Conservation (phyloP, 345 rosid genomes). For the Eutrema heterophyllum region DNA sequence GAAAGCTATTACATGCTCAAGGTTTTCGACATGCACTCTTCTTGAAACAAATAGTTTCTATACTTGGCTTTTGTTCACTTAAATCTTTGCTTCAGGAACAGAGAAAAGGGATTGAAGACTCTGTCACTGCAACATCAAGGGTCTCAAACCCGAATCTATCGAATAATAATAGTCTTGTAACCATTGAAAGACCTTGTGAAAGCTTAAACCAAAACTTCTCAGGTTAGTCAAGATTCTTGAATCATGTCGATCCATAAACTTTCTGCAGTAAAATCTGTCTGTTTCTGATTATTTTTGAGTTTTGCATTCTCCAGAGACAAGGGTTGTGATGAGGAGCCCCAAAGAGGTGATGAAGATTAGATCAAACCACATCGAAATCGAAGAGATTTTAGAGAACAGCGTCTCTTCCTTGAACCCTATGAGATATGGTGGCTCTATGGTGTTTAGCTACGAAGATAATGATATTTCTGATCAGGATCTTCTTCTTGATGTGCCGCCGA, state of each 20-base stretch:
- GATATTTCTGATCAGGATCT: conserved; percentile 59
- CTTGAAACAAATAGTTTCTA: neutral
- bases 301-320: conserved; percentile 47
- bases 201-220: conserved; percentile 48
- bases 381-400: conserved; percentile 55
- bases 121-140: conserved; percentile 33
- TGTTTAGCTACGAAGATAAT: conserved; percentile 49
- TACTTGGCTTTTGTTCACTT: conserved; percentile 4
- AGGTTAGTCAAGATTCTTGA: conserved; percentile 42
- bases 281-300: conserved; percentile 17
- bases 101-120: conserved; percentile 35
- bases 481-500: conserved; percentile 80
- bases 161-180: conserved; percentile 21
- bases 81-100: conserved; percentile 43
- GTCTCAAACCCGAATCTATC: conserved; percentile 30
- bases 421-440: conserved; percentile 53
- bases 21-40: conserved; percentile 37
- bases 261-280: neutral
- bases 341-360: conserved; percentile 45
- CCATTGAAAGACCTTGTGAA: conserved; percentile 49
- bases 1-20: conserved; percentile 54
- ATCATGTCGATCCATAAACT: neutral
- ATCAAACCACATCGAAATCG: conserved; percentile 36
- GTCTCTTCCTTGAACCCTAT: conserved; percentile 67
- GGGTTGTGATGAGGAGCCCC: conserved; percentile 54